Evolutionary conservation across 768 basidiomycete genomes (phyloP).

Genomic region (Gyrodon lividus): DNA sequence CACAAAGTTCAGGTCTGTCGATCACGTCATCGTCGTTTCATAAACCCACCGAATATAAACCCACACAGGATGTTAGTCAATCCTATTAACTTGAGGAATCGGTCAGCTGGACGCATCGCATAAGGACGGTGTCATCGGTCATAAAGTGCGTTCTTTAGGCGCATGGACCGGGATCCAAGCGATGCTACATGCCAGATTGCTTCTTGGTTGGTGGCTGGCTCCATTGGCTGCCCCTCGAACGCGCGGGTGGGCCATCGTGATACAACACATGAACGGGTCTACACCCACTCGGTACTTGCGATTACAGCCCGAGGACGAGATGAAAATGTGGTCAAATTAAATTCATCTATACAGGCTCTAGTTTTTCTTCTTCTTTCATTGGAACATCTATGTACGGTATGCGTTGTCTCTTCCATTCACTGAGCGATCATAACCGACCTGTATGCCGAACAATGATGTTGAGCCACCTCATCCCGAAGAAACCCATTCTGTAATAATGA

Average conservation of each 20-base stretch:
- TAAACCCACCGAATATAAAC: constrained; percentile 14
- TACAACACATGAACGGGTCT: constrained; percentile 8
- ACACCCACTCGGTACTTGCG: constrained; percentile 1
- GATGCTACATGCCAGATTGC: background rate
- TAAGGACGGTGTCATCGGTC: constrained; percentile 17
- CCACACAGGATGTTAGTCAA: constrained; percentile 13
- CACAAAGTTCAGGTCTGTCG: constrained; percentile 25
- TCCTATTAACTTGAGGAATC: constrained; percentile 11
- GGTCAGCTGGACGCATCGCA: constrained; percentile 19
- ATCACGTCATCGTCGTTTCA: constrained; percentile 28
- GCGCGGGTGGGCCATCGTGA: background rate
- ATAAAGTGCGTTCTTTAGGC: constrained; percentile 22
- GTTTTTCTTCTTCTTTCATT: constrained; percentile 11
- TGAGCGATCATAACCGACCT: constrained; percentile 1
- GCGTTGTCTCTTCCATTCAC: background rate
- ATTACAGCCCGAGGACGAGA: constrained; percentile 13
- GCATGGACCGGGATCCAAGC: constrained; percentile 18
- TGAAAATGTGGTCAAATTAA: constrained; percentile 11
- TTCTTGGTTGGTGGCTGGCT: constrained; percentile 10
- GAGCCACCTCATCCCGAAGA: constrained; percentile 27
- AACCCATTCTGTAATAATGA: constrained; percentile 45
- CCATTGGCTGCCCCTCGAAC: constrained; percentile 9
- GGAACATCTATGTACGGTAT: constrained; percentile 8
- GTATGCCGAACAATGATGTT: constrained; percentile 18
- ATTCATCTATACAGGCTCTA: constrained; percentile 13